Evolutionary conservation across 768 basidiomycete genomes (phyloP).

Genomic region (Dioszegia aurantiaca): DNA sequence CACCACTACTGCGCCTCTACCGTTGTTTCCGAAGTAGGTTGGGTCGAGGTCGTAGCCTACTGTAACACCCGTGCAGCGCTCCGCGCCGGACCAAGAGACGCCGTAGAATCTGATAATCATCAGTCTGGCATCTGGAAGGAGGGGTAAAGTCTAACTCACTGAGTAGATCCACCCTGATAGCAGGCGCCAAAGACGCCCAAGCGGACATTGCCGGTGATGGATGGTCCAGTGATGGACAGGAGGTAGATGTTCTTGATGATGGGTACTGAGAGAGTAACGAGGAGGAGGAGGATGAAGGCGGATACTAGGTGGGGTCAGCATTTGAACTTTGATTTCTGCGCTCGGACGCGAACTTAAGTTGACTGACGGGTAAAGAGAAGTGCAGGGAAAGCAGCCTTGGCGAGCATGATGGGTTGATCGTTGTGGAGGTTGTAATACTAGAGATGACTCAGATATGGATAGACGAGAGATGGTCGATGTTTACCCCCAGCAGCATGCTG

Average conservation of each 20-base stretch:
- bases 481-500: too few relatives aligned
- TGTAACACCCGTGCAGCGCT: slow-evolving; percentile 62
- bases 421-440: not conserved
- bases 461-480: too few relatives aligned
- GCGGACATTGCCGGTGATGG: slow-evolving; percentile 55
- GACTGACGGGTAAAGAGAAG: slow-evolving; percentile 35
- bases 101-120: slow-evolving; percentile 55
- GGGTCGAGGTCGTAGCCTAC: slow-evolving; percentile 69
- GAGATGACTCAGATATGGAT: too few relatives aligned
- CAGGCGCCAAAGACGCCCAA: slow-evolving; percentile 86
- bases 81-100: slow-evolving; percentile 53
- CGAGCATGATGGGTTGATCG: slow-evolving; percentile 19
- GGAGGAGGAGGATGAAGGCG: slow-evolving; percentile 70
- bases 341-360: not conserved
- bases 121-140: slow-evolving; percentile 16
- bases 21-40: slow-evolving; percentile 55
- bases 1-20: slow-evolving; percentile 12
- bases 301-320: slow-evolving; percentile 53
- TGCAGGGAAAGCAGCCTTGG: slow-evolving; percentile 29
- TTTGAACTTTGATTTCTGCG: not conserved
- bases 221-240: slow-evolving; percentile 51
- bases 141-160: slow-evolving; percentile 16
- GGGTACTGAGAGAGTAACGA: slow-evolving; percentile 71
- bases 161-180: slow-evolving; percentile 54
- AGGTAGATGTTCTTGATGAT: slow-evolving; percentile 68